Evolutionary conservation across 2,329 filamentous ascomycete genomes (phyloP).

Genomic region (Ophiostoma sp.): DNA sequence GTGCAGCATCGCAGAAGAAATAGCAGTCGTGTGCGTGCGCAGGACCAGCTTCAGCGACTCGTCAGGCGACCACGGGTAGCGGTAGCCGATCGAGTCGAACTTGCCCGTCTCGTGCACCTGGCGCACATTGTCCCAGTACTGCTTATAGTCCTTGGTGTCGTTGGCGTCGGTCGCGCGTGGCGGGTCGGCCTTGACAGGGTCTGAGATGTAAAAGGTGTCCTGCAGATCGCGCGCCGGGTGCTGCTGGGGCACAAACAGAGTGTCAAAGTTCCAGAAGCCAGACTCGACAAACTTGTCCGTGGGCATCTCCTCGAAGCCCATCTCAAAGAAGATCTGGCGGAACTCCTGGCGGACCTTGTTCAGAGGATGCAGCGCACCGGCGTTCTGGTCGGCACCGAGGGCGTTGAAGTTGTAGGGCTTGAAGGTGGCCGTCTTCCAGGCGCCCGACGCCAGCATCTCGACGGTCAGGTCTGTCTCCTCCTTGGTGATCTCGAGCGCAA

Average conservation of each 20-base stretch:
- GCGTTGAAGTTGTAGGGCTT: constrained; percentile 56
- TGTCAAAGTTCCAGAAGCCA: constrained; percentile 98
- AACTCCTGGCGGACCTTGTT: constrained; percentile 97
- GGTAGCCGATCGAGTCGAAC: constrained; percentile 92
- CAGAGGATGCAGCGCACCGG: constrained; percentile 61
- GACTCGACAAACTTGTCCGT: constrained; percentile 91
- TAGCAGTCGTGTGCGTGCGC: constrained; percentile 91
- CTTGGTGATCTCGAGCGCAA: constrained; percentile 78
- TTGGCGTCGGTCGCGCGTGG: constrained; percentile 53
- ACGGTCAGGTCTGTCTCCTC: constrained; percentile 93
- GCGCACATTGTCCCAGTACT: constrained; percentile 83
- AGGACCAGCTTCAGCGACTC: constrained; percentile 84
- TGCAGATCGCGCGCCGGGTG: constrained; percentile 95
- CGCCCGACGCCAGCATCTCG: constrained; percentile 81
- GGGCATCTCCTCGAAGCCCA: constrained; percentile 98
- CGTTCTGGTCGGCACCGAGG: constrained; percentile 55
- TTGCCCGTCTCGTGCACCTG: constrained; percentile 86
- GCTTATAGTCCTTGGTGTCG: constrained; percentile 61
- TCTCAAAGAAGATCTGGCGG: constrained; percentile 97
- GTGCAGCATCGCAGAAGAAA: constrained; percentile 85
- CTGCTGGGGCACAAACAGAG: constrained; percentile 94
- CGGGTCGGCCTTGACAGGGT: constrained; percentile 70
- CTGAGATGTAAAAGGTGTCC: constrained; percentile 94
- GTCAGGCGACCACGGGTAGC: constrained; percentile 85
- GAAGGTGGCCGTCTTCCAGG: constrained; percentile 89